Base-by-base conservation (phyloP, 2,329 filamentous ascomycete genomes). In the Sordariomycetes sp. region DNA sequence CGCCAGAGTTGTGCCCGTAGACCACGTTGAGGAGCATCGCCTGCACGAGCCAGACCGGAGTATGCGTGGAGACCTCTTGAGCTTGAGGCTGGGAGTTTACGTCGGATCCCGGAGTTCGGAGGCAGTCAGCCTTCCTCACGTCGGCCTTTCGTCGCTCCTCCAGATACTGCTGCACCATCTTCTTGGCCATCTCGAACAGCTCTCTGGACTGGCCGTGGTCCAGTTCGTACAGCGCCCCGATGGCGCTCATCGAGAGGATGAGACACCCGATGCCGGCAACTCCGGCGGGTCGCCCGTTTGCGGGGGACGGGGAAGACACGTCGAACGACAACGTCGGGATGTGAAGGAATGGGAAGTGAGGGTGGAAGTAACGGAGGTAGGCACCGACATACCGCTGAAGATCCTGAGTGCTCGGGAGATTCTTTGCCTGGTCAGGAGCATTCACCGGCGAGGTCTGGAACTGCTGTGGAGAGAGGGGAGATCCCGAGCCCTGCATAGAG, bases 11-110 rank as follows among this genome's bases (percentile, higher is more conserved):
- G 70, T 97, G 90, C 16, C 93, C 93, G 68, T 96, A 97, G 18
- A 97, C 89, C 43, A 97, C 89, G 68, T 96, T 97, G 55, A 99
- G 79, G 10, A 97, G 77, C 93, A 97, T 97, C 0, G 93, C 90
- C 71, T 97, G 94, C 18, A 97, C 91, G 28, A 99, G 79, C 92
- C 93, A 97, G 48, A 97, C 79, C 0, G 93, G 93, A 2, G 92
- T 93, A 63, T 90, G 85, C 32, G 46, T 50, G 32, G 32, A 54
- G 40, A 24, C 34, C 53, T 57, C 58, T 48, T 59, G 53, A n/a
- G 48, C 58, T 35, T 59, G 53, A n/a, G 48, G 37, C 22, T 53
- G 48, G 22, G 54, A 22, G 46, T 32, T 43, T 37, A 46, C 43
- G 40, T 56, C 58, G 24, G 58, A 48, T 28, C 53, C 53, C 28